A percentile compares a stretch with the other conserved stretches of the same genome.
phyloP scores from a whole-genome alignment of 257 asterid genomes.

The Plantago ovata region DNA sequence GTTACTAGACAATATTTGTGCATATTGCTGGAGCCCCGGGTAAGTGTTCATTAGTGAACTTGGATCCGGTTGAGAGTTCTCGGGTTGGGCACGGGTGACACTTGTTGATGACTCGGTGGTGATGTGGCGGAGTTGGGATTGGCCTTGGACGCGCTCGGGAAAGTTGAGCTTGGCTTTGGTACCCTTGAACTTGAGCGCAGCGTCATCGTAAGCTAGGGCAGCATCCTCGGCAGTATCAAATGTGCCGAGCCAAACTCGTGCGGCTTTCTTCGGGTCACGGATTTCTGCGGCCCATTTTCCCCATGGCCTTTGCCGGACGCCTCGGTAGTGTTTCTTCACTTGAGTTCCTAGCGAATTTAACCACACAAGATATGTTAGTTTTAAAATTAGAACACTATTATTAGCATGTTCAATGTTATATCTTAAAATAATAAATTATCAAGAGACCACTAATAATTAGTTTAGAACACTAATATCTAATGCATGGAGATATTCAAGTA shows the following conservation, averaged over 20 bases:
- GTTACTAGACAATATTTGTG: conserved; percentile 56
- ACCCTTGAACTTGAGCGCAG: conserved; percentile 83
- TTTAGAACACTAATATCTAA: too few relatives aligned
- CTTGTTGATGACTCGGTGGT: background rate
- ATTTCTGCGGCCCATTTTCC: conserved; percentile 96
- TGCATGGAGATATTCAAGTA: too few relatives aligned
- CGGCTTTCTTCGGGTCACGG: conserved; percentile 76
- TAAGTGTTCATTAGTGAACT: conserved; percentile 29
- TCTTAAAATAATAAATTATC: too few relatives aligned
- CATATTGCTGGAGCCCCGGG: conserved; percentile 69
- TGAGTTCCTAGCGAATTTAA: conserved; percentile 17
- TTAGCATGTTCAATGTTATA: too few relatives aligned
- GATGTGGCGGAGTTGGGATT: conserved; percentile 21
- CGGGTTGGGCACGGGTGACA: background rate
- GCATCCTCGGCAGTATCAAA: conserved; percentile 88
- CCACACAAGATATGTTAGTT: background rate
- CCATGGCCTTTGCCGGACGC: conserved; percentile 89
- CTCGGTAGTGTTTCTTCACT: conserved; percentile 60
- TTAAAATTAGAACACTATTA: background rate
- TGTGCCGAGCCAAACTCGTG: conserved; percentile 84
- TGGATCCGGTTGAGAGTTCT: conserved; percentile 13
- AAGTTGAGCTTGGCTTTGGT: conserved; percentile 82
- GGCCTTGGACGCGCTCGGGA: conserved; percentile 64
- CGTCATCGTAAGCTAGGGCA: conserved; percentile 87
- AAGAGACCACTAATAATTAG: too few relatives aligned